Percentiles rank a stretch among this genome's conserved stretches.
Conservation (phyloP, 2,329 filamentous ascomycete genomes). For the Lasiodiplodia sp. region DNA sequence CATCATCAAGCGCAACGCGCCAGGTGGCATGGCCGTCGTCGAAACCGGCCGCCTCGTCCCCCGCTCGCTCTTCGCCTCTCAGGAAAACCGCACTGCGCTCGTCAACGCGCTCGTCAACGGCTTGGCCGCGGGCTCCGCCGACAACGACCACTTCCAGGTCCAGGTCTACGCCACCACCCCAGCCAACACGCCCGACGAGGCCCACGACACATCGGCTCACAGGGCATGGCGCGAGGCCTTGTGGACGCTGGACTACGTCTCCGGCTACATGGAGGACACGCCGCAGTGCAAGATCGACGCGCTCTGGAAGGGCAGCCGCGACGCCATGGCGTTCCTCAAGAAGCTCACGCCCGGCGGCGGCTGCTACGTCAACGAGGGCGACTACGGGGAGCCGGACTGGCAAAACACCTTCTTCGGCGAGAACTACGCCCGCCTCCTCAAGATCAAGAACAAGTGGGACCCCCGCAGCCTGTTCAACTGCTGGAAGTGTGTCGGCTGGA, state of each 20-base stretch:
- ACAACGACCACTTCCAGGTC: slow-evolving; percentile 12
- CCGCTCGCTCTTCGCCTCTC: slow-evolving; percentile 38
- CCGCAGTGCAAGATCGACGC: slow-evolving; percentile 4
- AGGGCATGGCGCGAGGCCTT: slow-evolving; percentile 43
- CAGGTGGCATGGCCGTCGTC: slow-evolving; percentile 43
- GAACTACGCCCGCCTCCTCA: slow-evolving; percentile 34
- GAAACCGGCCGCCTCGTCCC: slow-evolving; percentile 46
- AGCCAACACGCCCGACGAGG: slow-evolving; percentile 39
- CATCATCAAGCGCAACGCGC: slow-evolving; percentile 42
- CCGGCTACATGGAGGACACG: slow-evolving; percentile 41
- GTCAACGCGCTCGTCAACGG: slow-evolving; percentile 42
- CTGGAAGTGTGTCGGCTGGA: slow-evolving; percentile 34
- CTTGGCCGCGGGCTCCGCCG: slow-evolving; percentile 35
- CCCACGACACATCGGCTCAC: slow-evolving; percentile 42
- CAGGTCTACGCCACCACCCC: slow-evolving; percentile 48
- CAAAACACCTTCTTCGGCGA: slow-evolving; percentile 31
- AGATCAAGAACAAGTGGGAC: slow-evolving; percentile 39
- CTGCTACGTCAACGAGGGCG: slow-evolving; percentile 32
- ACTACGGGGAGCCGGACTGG: slow-evolving; percentile 29
- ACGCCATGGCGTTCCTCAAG: slow-evolving; percentile 43
- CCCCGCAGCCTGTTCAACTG: slow-evolving; percentile 32
- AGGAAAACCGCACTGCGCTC: slow-evolving; percentile 34
- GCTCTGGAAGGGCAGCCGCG: slow-evolving; percentile 34
- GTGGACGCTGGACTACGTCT: slow-evolving; percentile 36
- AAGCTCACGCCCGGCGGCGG: slow-evolving; percentile 44